Base-by-base conservation (phyloP, 345 rosid species). In the Syzygium grande region DNA sequence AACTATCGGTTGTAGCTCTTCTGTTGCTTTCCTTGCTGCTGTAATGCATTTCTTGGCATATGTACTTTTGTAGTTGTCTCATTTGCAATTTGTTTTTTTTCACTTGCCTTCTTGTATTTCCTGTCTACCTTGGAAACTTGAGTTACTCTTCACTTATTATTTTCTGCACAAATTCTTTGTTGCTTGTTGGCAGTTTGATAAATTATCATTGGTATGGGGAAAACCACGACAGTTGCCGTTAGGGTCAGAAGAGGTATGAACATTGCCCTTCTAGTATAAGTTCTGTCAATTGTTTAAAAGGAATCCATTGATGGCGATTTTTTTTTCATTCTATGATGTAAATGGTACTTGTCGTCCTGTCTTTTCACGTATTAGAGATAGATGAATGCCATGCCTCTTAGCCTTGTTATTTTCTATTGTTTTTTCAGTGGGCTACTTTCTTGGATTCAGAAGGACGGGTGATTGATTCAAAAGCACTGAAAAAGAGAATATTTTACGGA, bases 371-470 rank as follows among this genome's bases (percentile, higher is more conserved):
- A 65, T 30, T 65, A 65, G 43, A 65, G 79, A 68, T 68, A 30
- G 79, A 65, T 30, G 43, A 8, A 65, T 65, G 78, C 78, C 78
- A 65, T 65, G 43, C 43, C 78, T 65, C 79, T 30, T 73, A 38
- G 80, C 27, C 80, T 73, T 73, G 49, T 73, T 15, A 34, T 34
- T 41, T 34, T 73, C 49, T 73, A 73, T 73, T 73, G 49, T 73
- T 22, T 34, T 38, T 73, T 73, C 92, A 97, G 99, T 97, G 96
- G 96, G 91, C 92, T 59, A 95, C 94, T 78, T 95, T 95, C 92
- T 89, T 97, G 94, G 98, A 96, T 91, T 94, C 93, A 84, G 99
- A 97, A 92, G 98, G 99, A 86, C 95, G 98, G 84, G 92, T 97
- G 80, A 88, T 91, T 79, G 96, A 96, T 92, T 87, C 98, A 85